Evolutionary conservation across 495 filamentous ascomycete genomes (phyloP).

Genomic region (Diplogelasinospora grovesii): DNA sequence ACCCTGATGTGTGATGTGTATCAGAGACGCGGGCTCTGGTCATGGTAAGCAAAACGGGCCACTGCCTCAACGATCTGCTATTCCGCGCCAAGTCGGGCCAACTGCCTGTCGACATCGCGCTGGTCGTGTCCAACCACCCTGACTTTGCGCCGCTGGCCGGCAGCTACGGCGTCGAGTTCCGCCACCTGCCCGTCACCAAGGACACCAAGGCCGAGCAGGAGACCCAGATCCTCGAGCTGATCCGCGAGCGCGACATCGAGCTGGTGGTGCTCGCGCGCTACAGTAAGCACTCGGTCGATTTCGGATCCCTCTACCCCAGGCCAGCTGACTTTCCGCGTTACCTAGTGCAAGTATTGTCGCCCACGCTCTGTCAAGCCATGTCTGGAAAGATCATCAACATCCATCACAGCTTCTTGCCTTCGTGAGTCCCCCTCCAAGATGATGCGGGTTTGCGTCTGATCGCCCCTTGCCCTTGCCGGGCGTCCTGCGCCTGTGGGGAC

Average conservation of each 20-base stretch:
- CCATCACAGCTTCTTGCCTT: conserved; percentile 72
- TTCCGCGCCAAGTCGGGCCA: conserved; percentile 60
- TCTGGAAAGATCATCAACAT: conserved; percentile 74
- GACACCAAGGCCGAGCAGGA: conserved; percentile 67
- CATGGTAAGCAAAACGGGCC: conserved; percentile 77
- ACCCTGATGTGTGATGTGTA: too few relatives aligned
- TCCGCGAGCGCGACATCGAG: conserved; percentile 56
- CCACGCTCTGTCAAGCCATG: conserved; percentile 63
- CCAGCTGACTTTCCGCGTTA: too few relatives aligned
- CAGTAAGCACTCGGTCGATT: too few relatives aligned
- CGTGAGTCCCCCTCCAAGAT: too few relatives aligned
- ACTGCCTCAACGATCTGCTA: conserved; percentile 74
- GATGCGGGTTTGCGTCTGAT: too few relatives aligned
- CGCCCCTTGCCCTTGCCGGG: too few relatives aligned
- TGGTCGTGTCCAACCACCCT: conserved; percentile 68
- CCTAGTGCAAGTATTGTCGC: conserved; percentile 76
- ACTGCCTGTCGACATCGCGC: conserved; percentile 60
- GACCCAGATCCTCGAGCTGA: conserved; percentile 55
- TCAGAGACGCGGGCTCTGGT: conserved; percentile 65
- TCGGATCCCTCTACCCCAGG: too few relatives aligned
- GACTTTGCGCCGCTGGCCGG: conserved; percentile 60
- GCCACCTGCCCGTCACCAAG: conserved; percentile 63
- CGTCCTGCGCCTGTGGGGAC: too few relatives aligned
- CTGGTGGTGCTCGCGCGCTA: conserved; percentile 72
- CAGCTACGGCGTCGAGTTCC: conserved; percentile 65